Conservation (phyloP, 2,329 filamentous ascomycete genomes). For the Phoma sp. region DNA sequence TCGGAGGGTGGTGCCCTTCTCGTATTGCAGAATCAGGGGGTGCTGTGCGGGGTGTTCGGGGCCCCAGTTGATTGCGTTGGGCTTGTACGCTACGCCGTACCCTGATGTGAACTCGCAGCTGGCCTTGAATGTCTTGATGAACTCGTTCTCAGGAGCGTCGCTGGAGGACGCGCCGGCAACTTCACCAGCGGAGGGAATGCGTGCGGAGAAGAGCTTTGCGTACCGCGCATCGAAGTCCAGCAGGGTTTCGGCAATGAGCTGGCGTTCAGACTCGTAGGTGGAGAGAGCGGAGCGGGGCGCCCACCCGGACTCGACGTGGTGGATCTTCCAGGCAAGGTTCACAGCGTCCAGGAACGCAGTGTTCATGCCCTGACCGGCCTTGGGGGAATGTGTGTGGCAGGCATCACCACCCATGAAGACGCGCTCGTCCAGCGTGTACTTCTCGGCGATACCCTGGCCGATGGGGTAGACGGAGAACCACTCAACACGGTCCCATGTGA, state of each 20-base stretch:
- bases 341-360: conserved; percentile 70
- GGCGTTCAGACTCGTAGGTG: conserved; percentile 88
- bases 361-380: conserved; percentile 70
- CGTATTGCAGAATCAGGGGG: conserved; percentile 68
- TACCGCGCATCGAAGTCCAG: conserved; percentile 89
- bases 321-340: conserved; percentile 96
- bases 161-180: conserved; percentile 66
- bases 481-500: conserved; percentile 69
- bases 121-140: conserved; percentile 89
- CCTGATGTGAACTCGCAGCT: conserved; percentile 91
- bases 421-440: conserved; percentile 68
- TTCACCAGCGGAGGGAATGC: conserved; percentile 74
- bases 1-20: conserved; percentile 63
- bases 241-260: conserved; percentile 81
- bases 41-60: conserved; percentile 73
- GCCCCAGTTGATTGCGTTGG: conserved; percentile 86
- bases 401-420: conserved; percentile 71
- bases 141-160: conserved; percentile 68
- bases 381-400: conserved; percentile 69
- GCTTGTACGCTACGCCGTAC: conserved; percentile 84
- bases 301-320: conserved; percentile 84
- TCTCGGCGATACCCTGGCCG: conserved; percentile 69
- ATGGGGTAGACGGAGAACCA: conserved; percentile 73
- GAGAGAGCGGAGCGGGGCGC: conserved; percentile 75
- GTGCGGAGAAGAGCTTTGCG: conserved; percentile 85